Evolutionary conservation across 371 early-diverging fungal species (phyloP).

Genomic region (Lichtheimia ornata): DNA sequence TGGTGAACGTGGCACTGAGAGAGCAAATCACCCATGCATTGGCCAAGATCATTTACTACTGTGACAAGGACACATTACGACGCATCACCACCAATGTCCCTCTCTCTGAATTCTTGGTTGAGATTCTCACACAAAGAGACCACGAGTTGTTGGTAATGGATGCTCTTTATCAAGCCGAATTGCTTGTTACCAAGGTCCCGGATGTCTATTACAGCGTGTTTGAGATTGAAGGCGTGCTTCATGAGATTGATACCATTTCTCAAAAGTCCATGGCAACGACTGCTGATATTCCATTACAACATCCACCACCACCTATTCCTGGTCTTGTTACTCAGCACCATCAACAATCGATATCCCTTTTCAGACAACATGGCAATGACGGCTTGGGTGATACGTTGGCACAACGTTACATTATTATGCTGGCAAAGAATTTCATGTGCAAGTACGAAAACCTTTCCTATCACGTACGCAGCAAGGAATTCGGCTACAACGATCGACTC

Average conservation of each 20-base stretch:
- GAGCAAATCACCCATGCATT: slow-evolving; percentile 52
- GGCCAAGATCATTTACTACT: slow-evolving; percentile 55
- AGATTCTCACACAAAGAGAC: slow-evolving; percentile 54
- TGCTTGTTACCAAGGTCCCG: slow-evolving; percentile 57
- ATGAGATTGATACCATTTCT: slow-evolving; percentile 53
- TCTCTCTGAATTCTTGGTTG: slow-evolving; percentile 57
- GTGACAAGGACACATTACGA: slow-evolving; percentile 24
- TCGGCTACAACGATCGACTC: neutral
- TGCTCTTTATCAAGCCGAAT: slow-evolving; percentile 53
- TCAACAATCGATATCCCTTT: neutral
- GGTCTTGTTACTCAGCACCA: neutral
- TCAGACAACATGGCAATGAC: slow-evolving; percentile 19
- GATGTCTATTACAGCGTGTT: slow-evolving; percentile 48
- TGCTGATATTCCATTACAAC: neutral
- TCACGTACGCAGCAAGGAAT: neutral
- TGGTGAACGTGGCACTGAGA: slow-evolving; percentile 53
- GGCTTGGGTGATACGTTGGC: slow-evolving; percentile 29
- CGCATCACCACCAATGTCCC: slow-evolving; percentile 36
- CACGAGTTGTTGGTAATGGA: slow-evolving; percentile 53
- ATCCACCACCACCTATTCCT: neutral
- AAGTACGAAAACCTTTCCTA: neutral
- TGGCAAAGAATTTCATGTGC: slow-evolving; percentile 29
- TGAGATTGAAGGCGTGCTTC: slow-evolving; percentile 63
- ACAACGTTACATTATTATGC: slow-evolving; percentile 31
- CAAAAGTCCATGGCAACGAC: slow-evolving; percentile 13